phyloP scores from a whole-genome alignment of 768 basidiomycete genomes.

The Tricholoma saponaceum region DNA sequence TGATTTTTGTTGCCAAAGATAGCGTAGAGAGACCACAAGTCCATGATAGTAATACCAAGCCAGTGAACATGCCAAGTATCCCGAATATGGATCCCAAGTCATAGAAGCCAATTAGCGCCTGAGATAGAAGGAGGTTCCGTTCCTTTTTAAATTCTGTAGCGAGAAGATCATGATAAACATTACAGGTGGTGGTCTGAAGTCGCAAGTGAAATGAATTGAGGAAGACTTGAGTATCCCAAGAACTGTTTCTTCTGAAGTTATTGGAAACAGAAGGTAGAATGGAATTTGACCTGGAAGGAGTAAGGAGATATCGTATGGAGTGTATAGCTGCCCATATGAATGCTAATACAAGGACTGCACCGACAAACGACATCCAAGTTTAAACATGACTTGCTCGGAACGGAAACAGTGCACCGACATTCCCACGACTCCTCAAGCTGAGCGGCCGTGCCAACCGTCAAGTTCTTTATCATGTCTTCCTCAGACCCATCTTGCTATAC shows the following conservation, averaged over 20 bases:
- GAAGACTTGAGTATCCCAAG: constrained; percentile 18
- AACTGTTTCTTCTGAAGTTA: constrained; percentile 1
- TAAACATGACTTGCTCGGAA: neutral
- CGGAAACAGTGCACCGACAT: neutral
- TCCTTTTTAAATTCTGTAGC: constrained; percentile 28
- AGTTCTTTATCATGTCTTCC: constrained; percentile 22
- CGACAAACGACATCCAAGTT: constrained; percentile 19
- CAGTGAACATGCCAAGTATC: constrained; percentile 44
- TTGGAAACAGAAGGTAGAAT: constrained; percentile 7
- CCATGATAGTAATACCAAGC: constrained; percentile 35
- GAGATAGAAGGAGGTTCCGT: constrained; percentile 20
- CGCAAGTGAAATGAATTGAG: constrained; percentile 30
- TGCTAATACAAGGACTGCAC: constrained; percentile 16
- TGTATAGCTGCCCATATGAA: constrained; percentile 24
- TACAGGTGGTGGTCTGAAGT: constrained; percentile 48
- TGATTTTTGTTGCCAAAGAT: constrained; percentile 6
- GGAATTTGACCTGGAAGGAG: constrained; percentile 3
- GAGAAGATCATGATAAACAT: constrained; percentile 44
- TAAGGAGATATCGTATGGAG: constrained; percentile 14
- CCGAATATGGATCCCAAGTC: constrained; percentile 44
- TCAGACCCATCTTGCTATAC: constrained; percentile 74
- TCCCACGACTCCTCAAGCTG: neutral
- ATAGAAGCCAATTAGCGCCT: constrained; percentile 37
- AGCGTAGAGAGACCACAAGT: constrained; percentile 21
- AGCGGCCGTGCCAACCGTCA: too few relatives aligned